Evolutionary conservation across 305 asterid genomes (phyloP).

Genomic region (Fraxinus latifolia): DNA sequence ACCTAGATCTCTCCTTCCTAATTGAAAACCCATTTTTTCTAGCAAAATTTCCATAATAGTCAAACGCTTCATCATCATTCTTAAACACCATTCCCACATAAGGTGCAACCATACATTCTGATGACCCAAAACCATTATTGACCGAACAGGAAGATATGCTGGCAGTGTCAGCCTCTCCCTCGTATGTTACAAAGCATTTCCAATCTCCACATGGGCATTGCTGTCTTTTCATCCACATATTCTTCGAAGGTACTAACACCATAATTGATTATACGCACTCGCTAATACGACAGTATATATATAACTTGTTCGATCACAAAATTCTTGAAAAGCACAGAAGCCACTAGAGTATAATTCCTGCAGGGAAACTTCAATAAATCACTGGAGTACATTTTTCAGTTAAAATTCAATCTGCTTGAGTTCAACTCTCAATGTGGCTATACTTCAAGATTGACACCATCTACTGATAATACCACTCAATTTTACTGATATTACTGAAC

Average conservation of each 20-base stretch:
- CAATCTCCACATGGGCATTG: conserved; percentile 75
- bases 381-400: neutral
- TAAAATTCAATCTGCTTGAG: neutral
- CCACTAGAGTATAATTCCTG: conserved; percentile 23
- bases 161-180: conserved; percentile 42
- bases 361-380: conserved; percentile 11
- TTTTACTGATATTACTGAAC: neutral
- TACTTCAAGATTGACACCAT: neutral
- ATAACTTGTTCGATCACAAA: conserved; percentile 12
- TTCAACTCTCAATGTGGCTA: neutral
- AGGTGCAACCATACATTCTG: conserved; percentile 44
- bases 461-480: neutral
- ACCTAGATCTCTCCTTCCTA: conserved; percentile 60
- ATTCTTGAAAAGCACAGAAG: neutral
- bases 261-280: conserved; percentile 24
- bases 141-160: conserved; percentile 30
- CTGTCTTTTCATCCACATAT: conserved; percentile 58
- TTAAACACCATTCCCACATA: conserved; percentile 64
- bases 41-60: conserved; percentile 54
- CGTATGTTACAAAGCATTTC: conserved; percentile 56
- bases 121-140: conserved; percentile 34
- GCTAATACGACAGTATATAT: neutral
- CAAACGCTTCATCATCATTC: conserved; percentile 55
- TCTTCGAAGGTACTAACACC: conserved; percentile 44
- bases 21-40: conserved; percentile 58